Base-by-base conservation (phyloP, 768 basidiomycete genomes). In the Dioszegia crocea region DNA sequence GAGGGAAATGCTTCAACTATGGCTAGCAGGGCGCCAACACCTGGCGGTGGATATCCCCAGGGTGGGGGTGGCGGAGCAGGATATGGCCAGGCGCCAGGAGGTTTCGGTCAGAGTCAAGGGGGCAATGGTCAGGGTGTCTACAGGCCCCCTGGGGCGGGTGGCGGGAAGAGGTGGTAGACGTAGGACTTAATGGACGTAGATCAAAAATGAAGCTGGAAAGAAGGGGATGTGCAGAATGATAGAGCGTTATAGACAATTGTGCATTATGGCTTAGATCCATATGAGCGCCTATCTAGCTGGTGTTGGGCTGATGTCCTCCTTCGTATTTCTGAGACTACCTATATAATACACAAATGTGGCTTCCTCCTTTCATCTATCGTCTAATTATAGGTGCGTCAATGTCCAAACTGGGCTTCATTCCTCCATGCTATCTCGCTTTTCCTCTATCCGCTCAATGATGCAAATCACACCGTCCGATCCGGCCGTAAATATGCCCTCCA, bases 401-500 rank as follows among this genome's bases (percentile, higher is more conserved):
- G n/a, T n/a, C n/a, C n/a, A n/a, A n/a, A n/a, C n/a, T n/a, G n/a
- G n/a, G n/a, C n/a, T 17, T 43, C n/a, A 43, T 43, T 19, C 40
- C 21, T 21, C n/a, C 39, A 17, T 19, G 16, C 38, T 29, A 6
- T 40, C 26, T 23, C 24, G 19, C 43, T 19, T 52, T 19, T 31
- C 29, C 1, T 58, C 48, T 21, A 58, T 39, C 40, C 52, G 55
- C 10, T 51, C 60, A 24, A 74, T 68, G 36, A 74, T 60, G 58
- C 73, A 74, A 19, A 61, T 48, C 46, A 74, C 23, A 3, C 68
- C 73, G 48, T 74, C 73, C 17, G 64, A 66, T n/a, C 59, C 56
- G 5, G 73, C 73, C 5, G 61, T 61, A 44, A 74, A 66, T 10
- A 71, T 71, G 38, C 66, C 73, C 61, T 74, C 70, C 33, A 74